phyloP scores from a whole-genome alignment of 2,329 filamentous ascomycete species.

The Aspergillus sergii region DNA sequence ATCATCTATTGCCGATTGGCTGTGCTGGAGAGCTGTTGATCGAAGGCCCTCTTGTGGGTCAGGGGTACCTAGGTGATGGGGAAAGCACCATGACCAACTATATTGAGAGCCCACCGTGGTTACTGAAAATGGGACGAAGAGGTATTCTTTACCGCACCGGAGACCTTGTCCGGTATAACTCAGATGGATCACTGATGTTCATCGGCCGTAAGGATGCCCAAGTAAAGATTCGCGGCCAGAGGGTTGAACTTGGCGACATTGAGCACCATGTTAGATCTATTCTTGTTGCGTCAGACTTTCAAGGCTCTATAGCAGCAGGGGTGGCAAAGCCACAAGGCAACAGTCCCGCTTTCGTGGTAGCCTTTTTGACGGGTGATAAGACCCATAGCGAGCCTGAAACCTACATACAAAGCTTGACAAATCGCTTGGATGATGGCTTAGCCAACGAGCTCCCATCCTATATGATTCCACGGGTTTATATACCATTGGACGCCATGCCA shows the following conservation, averaged over 20 bases:
- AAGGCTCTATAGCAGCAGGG: too few species aligned
- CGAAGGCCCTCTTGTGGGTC: neutral
- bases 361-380: too few species aligned
- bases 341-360: too few species aligned
- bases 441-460: too few species aligned
- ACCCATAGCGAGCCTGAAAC: too few species aligned
- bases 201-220: neutral
- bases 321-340: too few species aligned
- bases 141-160: neutral
- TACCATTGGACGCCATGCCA: too few species aligned
- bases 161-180: neutral
- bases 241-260: neutral
- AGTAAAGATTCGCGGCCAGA: too few species aligned
- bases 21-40: neutral
- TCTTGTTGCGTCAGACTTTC: too few species aligned
- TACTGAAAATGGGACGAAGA: neutral
- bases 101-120: neutral
- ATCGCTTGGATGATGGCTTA: too few species aligned
- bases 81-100: neutral
- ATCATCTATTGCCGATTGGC: neutral
- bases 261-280: neutral
- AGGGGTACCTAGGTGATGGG: neutral
- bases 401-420: too few species aligned
- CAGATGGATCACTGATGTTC: neutral
- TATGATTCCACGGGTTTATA: too few species aligned